These are phyloP conservation scores for Fusarium euwallaceae DNA, from an alignment of 2,329 filamentous ascomycete species.

Conservation along the genomic window DNA sequence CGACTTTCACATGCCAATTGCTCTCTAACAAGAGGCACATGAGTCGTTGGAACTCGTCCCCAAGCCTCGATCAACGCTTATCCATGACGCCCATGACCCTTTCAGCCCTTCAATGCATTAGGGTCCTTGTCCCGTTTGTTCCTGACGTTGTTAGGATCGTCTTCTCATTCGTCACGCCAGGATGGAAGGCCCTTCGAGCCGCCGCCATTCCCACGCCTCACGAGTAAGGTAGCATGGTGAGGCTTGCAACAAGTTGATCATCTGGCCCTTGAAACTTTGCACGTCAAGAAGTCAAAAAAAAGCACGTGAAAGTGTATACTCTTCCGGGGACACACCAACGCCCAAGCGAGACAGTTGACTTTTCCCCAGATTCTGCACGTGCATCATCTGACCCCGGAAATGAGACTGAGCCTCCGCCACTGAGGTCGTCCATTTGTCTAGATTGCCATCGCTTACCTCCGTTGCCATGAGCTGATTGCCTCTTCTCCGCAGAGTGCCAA, in stretches of 20 bases:
- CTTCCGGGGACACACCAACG: neutral
- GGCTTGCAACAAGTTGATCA: constrained; percentile 41
- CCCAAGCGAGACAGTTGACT: constrained; percentile 24
- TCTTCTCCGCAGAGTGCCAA: constrained; percentile 2
- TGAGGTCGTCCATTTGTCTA: constrained; percentile 17
- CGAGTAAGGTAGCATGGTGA: constrained; percentile 31
- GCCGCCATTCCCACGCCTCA: constrained; percentile 33
- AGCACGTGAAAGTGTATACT: constrained; percentile 38
- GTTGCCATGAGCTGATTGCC: constrained; percentile 5
- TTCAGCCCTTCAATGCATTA: constrained; percentile 2
- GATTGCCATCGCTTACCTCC: constrained; percentile 5
- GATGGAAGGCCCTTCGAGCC: neutral
- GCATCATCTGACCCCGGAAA: constrained; percentile 39
- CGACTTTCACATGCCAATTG: constrained; percentile 31
- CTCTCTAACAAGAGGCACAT: constrained; percentile 11
- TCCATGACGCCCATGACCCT: constrained; percentile 32
- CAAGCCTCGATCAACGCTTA: constrained; percentile 16
- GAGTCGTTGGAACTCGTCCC: constrained; percentile 20
- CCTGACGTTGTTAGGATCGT: neutral
- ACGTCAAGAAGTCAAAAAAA: constrained; percentile 15
- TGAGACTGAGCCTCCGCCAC: constrained; percentile 37
- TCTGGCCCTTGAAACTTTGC: constrained; percentile 27
- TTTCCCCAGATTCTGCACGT: constrained; percentile 41
- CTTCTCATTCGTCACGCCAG: constrained; percentile 7
- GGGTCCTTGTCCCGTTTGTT: neutral